Evolutionary conservation across 1,284 basidiomycete species (phyloP), one percentile per base, ranked within the genome.

Genomic region (Apiotrichum veenhuisii): DNA sequence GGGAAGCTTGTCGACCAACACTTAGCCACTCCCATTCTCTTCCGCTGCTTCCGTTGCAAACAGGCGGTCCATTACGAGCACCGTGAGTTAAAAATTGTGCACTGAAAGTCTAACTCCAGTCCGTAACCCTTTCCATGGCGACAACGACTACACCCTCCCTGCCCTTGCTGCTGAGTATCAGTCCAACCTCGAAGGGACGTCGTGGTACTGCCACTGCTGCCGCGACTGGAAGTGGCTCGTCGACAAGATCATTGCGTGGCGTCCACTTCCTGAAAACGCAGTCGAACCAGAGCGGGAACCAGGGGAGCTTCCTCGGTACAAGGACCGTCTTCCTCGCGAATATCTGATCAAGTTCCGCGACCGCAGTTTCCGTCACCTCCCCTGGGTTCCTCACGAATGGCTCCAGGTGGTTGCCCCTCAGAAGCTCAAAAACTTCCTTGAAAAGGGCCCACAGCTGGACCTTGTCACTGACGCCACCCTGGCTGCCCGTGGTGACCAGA

Each of bases 321-420:
- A 85, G 70, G 75, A 79, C 30, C 68, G 78, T 44, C 80, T 92
- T 15, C 88, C 88, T 22, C 80, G 91, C 55, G 90, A 94, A 74
- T 95, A 96, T 69, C 83, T 96, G 11, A 84, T 95, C 57, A 96
- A 96, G 72, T 96, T 89, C 88, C 74, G 78, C 7, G 84, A 81
- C 57, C 78, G 88, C 57, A 87, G 89, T 61, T 93, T 88, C 74
- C 79, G 87, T 50, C 84, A 89, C 55, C 64, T 72, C 18, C 66
- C 85, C 64, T 95, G 92, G 92, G 90, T 94, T 1, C 87, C 91
- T 20, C 92, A 95, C 69, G 85, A 87, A 77, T 96, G 89, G 89
- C 79, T 96, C 1, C 77, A 85, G 30, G 83, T 87, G 3, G 84
- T 83, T 11, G 79, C 84, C 48, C 69, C 75, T 5, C 69, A 72